Percentiles rank a stretch among this genome's conserved stretches.
phyloP scores from a whole-genome alignment of 495 filamentous ascomycete species.

The Penicillium dipodomyicola region DNA sequence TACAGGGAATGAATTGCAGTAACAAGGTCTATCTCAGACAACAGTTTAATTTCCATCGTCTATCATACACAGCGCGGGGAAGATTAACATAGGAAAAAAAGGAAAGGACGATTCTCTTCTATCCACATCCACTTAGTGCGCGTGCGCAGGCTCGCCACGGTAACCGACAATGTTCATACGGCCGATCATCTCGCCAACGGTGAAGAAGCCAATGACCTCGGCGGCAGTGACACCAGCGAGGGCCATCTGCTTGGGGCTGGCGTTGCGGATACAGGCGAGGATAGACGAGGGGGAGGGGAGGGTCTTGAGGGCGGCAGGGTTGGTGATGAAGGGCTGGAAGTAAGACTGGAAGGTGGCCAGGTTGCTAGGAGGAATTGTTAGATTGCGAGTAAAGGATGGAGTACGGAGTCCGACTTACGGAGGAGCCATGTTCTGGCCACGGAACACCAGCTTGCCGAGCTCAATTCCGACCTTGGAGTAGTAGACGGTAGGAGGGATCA shows the following conservation, averaged over 20 bases:
- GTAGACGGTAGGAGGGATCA: slow-evolving; percentile 83
- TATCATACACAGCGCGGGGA: slow-evolving; percentile 50
- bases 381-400: slow-evolving; percentile 7
- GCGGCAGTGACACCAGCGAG: slow-evolving; percentile 72
- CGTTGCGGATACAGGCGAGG: slow-evolving; percentile 63
- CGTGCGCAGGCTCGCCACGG: slow-evolving; percentile 61
- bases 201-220: slow-evolving; percentile 95
- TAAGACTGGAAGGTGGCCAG: slow-evolving; percentile 81
- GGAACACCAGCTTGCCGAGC: slow-evolving; percentile 81
- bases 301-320: slow-evolving; percentile 56
- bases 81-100: slow-evolving; percentile 38
- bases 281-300: slow-evolving; percentile 48
- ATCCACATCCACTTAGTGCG: slow-evolving; percentile 54
- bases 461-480: slow-evolving; percentile 87
- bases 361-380: slow-evolving; percentile 51
- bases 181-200: slow-evolving; percentile 94
- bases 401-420: slow-evolving; percentile 64
- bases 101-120: slow-evolving; percentile 30
- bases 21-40: slow-evolving; percentile 43
- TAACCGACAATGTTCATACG: slow-evolving; percentile 93
- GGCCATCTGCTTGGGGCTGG: slow-evolving; percentile 65
- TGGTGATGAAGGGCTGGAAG: slow-evolving; percentile 71
- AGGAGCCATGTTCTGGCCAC: slow-evolving; percentile 84
- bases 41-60: slow-evolving; percentile 54
- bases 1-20: slow-evolving; percentile 19